Evolutionary conservation across 2,329 filamentous ascomycete species (phyloP), one percentile per base, ranked within the genome.

Genomic region (Colletotrichum australisinense): DNA sequence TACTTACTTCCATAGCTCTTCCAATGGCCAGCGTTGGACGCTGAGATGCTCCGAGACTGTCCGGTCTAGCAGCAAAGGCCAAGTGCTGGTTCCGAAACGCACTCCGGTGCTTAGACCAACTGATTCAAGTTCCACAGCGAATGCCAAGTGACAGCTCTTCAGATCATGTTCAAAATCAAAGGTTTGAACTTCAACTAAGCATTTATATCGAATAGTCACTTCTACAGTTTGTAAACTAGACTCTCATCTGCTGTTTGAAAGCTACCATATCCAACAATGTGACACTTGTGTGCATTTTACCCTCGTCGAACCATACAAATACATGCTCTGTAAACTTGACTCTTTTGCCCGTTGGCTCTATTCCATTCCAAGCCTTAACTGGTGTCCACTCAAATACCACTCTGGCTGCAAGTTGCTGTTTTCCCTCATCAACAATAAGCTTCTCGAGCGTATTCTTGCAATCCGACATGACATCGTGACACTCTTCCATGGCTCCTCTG

Each of bases 241-340:
- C 24, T 24, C 22, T 22, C 53, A 56, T 56, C n/a, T 56, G 53
- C 22, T 56, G n/a, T 28, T 5, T 56, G 53, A 56, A 81, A 14
- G 75, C 75, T 9, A 70, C 72, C 69, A 78, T 62, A 67, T 81
- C 80, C 35, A 81, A 75, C 35, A 82, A 60, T 49, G 80, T 77
- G 80, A 80, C 22, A 83, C 78, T 57, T 74, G 74, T 19, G 72
- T 72, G 30, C 53, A 83, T 81, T 76, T 74, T 82, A 1, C 80
- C 80, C 1, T 67, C 75, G 9, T 77, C 70, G 35, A 83, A 78
- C 64, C 76, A 75, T 65, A 83, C 83, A 9, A 80, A 80, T 32
- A 79, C 81, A 63, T 80, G 78, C 74, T 83, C 82, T 16, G 70
- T 63, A 67, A 83, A 80, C 4, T 35, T 56, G 8, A 82, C 79